Base-by-base conservation (phyloP, 805 yeast species). In the Schwanniomyces sp. region DNA sequence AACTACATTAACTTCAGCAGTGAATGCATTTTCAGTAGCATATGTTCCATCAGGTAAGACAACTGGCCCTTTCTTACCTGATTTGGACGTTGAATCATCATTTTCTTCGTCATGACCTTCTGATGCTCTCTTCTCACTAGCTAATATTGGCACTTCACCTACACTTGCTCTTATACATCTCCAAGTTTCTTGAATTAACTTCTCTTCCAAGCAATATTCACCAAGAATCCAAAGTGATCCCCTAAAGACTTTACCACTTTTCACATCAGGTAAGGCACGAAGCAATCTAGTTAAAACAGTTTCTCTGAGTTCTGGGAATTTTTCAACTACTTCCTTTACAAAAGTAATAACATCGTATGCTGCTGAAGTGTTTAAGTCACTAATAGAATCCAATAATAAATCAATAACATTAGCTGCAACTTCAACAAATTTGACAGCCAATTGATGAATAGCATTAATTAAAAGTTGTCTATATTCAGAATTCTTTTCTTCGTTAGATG, bases 21-120 rank as follows among this genome's bases (percentile, higher is more conserved):
- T 86, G 48, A 85, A 70, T 0, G 96, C 94, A 52, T 83, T 82
- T 69, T 94, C 99, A 37, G 97, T 88, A 26, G 99, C 99, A 69
- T 94, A 94, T 0, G 99, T 94, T 57, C 99, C 99, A 71, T 94
- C 99, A n/a, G 99, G 96, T 54, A 94, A 78, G 49, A 94, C 85
- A 50, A 86, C 85, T 17, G 97, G 97, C 40, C 88, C 88, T 48
- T 72, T 65, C 43, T 66, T 59, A 40, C 53, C 40, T 10, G 44
- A 36, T 8, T 57, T 55, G 12, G 51, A 46, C 5, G 69, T 63
- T 29, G 66, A 56, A 24, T 60, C 64, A 51, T 64, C 66, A 1
- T 57, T 66, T n/a, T 55, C 64, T 9, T 64, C 72, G 6, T 65
- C 12, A 14, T 26, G 40, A 58, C 55, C 47, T 69, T 69, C 50